Evolutionary conservation across 2,329 filamentous ascomycete genomes (phyloP), one percentile per base, ranked within the genome.

Genomic region (Xylaria sp.): DNA sequence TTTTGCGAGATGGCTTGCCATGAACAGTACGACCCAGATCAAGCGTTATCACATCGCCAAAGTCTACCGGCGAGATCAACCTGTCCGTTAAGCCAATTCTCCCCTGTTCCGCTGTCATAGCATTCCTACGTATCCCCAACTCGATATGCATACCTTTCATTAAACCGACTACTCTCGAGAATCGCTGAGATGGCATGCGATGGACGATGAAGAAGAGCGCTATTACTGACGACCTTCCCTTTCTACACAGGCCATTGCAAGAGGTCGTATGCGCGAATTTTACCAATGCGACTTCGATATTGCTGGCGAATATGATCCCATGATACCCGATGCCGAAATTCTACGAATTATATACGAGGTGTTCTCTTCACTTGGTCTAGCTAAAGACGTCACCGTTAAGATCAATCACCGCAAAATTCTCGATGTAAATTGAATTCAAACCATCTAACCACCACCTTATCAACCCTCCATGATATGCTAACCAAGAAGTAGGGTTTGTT

Each of bases 211-310:
- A 12, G 20, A 63, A 54, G 36, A 33, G 43, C 18, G 23, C 25
- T 36, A 20, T 63, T 25, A 36, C 64, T 71, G 31, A 71, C 59
- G 41, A 4, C n/a, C 20, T 1, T 10, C 10, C 33, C 33, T 10
- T 25, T 28, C 23, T 41, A 41, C 25, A 46, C 36, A 72, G 68
- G 70, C 90, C 62, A 90, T 94, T 83, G 90, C 88, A 67, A 93
- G 93, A 79, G 91, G 91, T 20, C 87, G 91, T 54, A 92, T 93
- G 90, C 86, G 91, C 71, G 91, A 94, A 78, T 93, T 94, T 80
- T 93, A 92, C 80, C 91, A 94, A 80, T 94, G 91, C 80, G 91
- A 94, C 81, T 92, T 94, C 76, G 92, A 94, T 79, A 91, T 93
- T 80, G 91, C 91, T 1, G 91, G 92, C 56, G 82, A 82, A 39